Evolutionary conservation across 1,284 basidiomycete species (phyloP).

Genomic region (Ustilago crameri): DNA sequence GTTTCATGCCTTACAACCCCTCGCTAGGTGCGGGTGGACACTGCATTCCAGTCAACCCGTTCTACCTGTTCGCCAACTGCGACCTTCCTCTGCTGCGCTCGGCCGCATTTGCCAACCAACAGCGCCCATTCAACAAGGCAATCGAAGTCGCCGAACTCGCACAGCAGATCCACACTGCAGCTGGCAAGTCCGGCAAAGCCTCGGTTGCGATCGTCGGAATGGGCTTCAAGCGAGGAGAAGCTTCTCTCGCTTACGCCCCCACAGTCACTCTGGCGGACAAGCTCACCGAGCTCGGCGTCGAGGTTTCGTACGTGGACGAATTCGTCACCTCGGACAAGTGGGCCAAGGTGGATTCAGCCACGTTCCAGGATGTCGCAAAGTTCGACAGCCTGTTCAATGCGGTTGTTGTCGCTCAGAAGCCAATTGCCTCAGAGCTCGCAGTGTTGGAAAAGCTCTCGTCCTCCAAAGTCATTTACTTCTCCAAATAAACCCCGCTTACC

Average conservation of each 20-base stretch:
- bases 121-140: constrained; percentile 19
- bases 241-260: constrained; percentile 29
- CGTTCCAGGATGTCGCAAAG: constrained; percentile 8
- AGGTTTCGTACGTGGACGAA: constrained; percentile 35
- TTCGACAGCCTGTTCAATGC: constrained; percentile 23
- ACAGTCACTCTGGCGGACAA: constrained; percentile 35
- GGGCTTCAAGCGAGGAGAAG: constrained; percentile 42
- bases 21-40: constrained; percentile 38
- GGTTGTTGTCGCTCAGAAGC: constrained; percentile 31
- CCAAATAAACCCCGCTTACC: too few relatives aligned
- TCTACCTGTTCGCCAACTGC: constrained; percentile 39
- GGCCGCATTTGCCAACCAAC: constrained; percentile 26
- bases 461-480: constrained; percentile 23
- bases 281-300: constrained; percentile 19
- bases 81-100: constrained; percentile 25
- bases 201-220: constrained; percentile 26
- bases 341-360: constrained; percentile 9
- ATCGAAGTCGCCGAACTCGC: constrained; percentile 18
- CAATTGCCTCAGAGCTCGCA: constrained; percentile 16
- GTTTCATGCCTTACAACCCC: constrained; percentile 34
- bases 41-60: constrained; percentile 42
- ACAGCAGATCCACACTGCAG: background rate
- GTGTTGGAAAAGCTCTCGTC: constrained; percentile 15
- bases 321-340: constrained; percentile 28
- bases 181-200: background rate